Evolutionary conservation across 768 basidiomycete species (phyloP), one percentile per base, ranked within the genome.

Genomic region (Kwoniella bestiolae): DNA sequence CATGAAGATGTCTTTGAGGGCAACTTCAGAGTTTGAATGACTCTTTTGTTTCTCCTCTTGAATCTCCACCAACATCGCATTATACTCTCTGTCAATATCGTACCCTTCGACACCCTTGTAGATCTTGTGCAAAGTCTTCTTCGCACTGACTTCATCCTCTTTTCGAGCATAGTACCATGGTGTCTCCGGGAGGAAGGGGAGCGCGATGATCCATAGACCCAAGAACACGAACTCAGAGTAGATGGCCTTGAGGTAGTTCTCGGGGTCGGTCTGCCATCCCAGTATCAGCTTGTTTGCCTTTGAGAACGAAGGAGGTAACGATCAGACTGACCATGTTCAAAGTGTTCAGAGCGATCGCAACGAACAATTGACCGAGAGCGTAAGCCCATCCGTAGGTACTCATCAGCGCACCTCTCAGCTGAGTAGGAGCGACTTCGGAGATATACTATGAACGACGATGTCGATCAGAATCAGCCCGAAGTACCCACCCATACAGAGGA

Each of bases 11-110:
- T 65, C 63, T 47, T 65, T 65, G 3, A 65, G 25, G 12, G 63
- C 53, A 5, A 55, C 55, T 29, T 52, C 63, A n/a, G 56, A 57
- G 4, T 58, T 38, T 21, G 62, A 63, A 31, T 63, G n/a, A 21
- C 45, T 49, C 23, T 38, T 60, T 2, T 47, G 21, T 9, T 60
- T 62, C 29, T 69, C 68, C 46, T 65, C 60, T 56, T 56, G 52
- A 9, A 73, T 60, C 28, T 60, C 31, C 7, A 60, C 2, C 32
- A 60, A 34, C 58, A 60, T 60, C 6, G 63, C 64, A 35, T 60
- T 60, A 50, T 68, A 73, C 46, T 73, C 66, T 50, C 63, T 50
- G 18, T 70, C 72, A 32, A 60, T 44, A 53, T 73, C 69, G 34
- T 68, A 73, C 12, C 69, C 72, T 6, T 57, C 63, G 28, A 73